phyloP scores from a whole-genome alignment of 2,329 filamentous ascomycete genomes.

The Ophiocordyceps camponoti-floridani region DNA sequence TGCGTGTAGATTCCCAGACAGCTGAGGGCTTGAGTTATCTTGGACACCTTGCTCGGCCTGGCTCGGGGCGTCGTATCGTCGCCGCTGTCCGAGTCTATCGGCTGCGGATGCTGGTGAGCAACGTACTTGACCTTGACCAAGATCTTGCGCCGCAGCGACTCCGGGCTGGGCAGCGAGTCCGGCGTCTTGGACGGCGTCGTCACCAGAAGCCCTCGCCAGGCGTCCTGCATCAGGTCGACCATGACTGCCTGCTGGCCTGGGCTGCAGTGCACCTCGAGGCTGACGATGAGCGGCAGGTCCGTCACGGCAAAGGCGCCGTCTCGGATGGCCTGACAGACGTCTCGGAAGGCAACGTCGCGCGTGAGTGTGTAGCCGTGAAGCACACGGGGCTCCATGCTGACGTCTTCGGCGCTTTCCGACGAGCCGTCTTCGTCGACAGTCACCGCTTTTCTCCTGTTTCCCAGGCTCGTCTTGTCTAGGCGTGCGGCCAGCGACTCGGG shows the following conservation, averaged over 20 bases:
- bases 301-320: conserved; percentile 60
- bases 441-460: conserved; percentile 13
- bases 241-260: conserved; percentile 72
- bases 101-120: conserved; percentile 14
- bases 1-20: conserved; percentile 67
- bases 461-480: conserved; percentile 29
- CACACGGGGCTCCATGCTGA: conserved; percentile 51
- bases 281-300: conserved; percentile 79
- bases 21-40: conserved; percentile 58
- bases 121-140: conserved; percentile 66
- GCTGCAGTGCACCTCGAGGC: conserved; percentile 77
- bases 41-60: conserved; percentile 28
- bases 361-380: conserved; percentile 84
- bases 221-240: conserved; percentile 79
- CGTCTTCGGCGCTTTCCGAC: conserved; percentile 8
- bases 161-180: conserved; percentile 45
- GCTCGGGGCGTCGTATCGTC: conserved; percentile 23
- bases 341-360: conserved; percentile 69
- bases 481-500: conserved; percentile 23
- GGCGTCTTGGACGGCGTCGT: conserved; percentile 29
- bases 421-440: not conserved
- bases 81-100: conserved; percentile 6
- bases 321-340: conserved; percentile 65
- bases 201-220: conserved; percentile 60
- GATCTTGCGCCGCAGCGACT: conserved; percentile 58